Base-by-base conservation (phyloP, 2,329 filamentous ascomycete genomes). In the Colletotrichum magnum region DNA sequence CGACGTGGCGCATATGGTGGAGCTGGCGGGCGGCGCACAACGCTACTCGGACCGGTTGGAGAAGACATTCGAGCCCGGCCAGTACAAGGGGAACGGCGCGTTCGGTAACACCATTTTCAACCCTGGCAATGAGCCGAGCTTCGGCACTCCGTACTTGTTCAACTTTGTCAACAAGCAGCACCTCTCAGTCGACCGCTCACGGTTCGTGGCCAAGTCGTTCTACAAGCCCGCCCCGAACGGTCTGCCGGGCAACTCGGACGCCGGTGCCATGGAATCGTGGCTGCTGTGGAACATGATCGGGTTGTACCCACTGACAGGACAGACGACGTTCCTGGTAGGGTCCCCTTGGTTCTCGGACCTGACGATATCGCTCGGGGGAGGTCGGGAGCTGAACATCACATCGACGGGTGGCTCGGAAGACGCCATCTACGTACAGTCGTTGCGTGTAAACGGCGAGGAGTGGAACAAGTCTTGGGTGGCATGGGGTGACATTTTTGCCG, bases 241-340 rank as follows among this genome's bases (percentile, higher is more conserved):
- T 0, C 81, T 93, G 0, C 91, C 91, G 0, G 92, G 92, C 0
- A 93, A 93, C 77, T 89, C 87, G 52, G 92, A 93, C 76, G 90
- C 90, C 2, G 92, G 92, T 6, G 89, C 91, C 15, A 93, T 93
- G 90, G 90, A 93, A 75, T 89, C 87, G 7, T 92, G 90, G 88
- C 78, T 92, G 3, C 78, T 92, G 9, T 93, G 91, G 88, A 88
- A 87, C 71, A 91, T 92, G 85, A 85, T 92, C 45, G 90, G 90
- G 2, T 79, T 93, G 32, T 92, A 92, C 72, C 91, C 90, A 1
- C 81, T 93, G 71, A 91, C 90, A 0, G 90, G 89, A 0, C 90
- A 93, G 80, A 89, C 89, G 0, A 91, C 88, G 1, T 93, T 92
- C 76, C 81, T 93, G 16, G 83, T 93, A 60, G 87, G 87, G 3